A percentile compares a stretch with the other conserved stretches of the same genome.
Conservation (phyloP, 768 basidiomycete species). For the Coprinellus micaceus region DNA sequence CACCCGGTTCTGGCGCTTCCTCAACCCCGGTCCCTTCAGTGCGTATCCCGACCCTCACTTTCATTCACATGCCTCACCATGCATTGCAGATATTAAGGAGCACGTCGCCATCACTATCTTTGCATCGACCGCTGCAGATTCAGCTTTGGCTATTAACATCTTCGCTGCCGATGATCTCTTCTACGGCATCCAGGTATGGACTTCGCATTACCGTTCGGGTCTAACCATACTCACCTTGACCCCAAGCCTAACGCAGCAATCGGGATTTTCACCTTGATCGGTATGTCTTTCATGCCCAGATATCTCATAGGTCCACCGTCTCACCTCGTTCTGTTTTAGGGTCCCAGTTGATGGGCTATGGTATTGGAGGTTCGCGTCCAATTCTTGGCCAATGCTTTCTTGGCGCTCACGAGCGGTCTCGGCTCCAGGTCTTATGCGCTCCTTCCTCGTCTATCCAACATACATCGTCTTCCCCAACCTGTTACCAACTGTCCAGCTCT, state of each 20-base stretch:
- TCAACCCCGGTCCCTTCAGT: conserved; percentile 65
- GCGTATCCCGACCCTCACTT: conserved; percentile 14
- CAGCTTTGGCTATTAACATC: conserved; percentile 55
- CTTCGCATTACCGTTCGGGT: neutral
- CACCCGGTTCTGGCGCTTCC: conserved; percentile 47
- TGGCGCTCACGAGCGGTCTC: too few species aligned
- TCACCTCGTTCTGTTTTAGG: conserved; percentile 12
- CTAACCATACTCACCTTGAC: neutral
- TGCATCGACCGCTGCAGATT: conserved; percentile 54
- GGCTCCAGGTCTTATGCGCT: conserved; percentile 41
- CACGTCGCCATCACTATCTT: conserved; percentile 64
- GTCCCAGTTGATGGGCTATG: conserved; percentile 40
- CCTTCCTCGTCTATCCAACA: conserved; percentile 52
- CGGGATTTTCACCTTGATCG: conserved; percentile 41
- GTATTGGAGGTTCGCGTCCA: conserved; percentile 29
- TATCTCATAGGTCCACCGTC: neutral
- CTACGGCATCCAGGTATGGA: conserved; percentile 38
- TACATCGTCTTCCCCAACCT: conserved; percentile 42
- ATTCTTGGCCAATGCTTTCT: too few species aligned
- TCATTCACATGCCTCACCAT: neutral
- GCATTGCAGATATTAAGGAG: conserved; percentile 44
- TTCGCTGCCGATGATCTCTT: conserved; percentile 52
- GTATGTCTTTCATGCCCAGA: conserved; percentile 10
- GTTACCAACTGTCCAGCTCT: conserved; percentile 34
- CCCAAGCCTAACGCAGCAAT: conserved; percentile 36